phyloP scores from a whole-genome alignment of 2,329 filamentous ascomycete genomes.

The Nothophoma quercina region DNA sequence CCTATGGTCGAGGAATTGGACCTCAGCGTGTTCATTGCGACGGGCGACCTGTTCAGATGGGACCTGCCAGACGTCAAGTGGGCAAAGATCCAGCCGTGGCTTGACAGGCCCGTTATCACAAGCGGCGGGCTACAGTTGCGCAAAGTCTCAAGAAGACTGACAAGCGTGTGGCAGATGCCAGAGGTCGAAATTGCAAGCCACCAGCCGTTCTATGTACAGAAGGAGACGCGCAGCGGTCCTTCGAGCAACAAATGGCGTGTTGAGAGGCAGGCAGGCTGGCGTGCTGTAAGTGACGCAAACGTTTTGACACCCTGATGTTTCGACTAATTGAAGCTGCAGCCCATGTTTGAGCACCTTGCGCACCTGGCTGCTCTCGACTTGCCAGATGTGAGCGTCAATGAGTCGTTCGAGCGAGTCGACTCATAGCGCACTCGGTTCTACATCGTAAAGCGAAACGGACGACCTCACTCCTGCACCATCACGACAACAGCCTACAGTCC shows the following conservation, averaged over 20 bases:
- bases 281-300: conserved; percentile 21
- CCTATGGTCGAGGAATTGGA: conserved; percentile 36
- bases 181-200: conserved; percentile 6
- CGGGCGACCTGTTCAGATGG: conserved; percentile 31
- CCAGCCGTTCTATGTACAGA: conserved; percentile 31
- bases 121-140: conserved; percentile 14
- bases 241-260: conserved; percentile 22
- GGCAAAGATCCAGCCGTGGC: conserved; percentile 37
- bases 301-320: not conserved
- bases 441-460: not conserved
- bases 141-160: conserved; percentile 30
- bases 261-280: conserved; percentile 26
- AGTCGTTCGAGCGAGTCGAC: conserved; percentile 24
- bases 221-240: conserved; percentile 24
- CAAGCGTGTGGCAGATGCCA: conserved; percentile 16
- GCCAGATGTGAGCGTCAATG: conserved; percentile 17
- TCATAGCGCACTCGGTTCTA: conserved; percentile 1
- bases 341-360: conserved; percentile 21
- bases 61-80: conserved; percentile 37
- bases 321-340: conserved; percentile 7
- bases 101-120: conserved; percentile 28
- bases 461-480: not conserved
- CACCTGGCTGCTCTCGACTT: conserved; percentile 10
- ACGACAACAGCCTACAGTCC: not conserved
- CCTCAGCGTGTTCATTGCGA: conserved; percentile 33